A percentile compares a stretch with the other conserved stretches of the same genome.
These are phyloP conservation scores for Leucoagaricus sp. DNA, from an alignment of 1,284 basidiomycete species.

Conservation along the genomic window DNA sequence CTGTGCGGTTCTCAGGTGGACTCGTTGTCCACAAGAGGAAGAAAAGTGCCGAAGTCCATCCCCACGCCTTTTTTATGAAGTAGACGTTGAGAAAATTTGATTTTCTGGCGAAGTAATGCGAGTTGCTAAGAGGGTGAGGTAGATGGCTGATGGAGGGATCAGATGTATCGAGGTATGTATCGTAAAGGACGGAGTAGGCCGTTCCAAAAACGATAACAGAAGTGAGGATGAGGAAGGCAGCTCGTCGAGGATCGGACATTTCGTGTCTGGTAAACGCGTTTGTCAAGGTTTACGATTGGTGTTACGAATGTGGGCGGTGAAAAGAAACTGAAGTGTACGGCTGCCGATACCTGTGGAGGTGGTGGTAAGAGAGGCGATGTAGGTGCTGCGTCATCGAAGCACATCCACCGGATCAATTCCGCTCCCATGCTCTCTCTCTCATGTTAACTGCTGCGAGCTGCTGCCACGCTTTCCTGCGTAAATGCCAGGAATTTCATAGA, in stretches of 20 bases:
- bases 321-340: no score
- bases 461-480: not conserved
- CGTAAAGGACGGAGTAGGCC: slow-evolving; percentile 39
- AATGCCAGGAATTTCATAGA: no score
- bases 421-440: not conserved
- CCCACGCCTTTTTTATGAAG: slow-evolving; percentile 94
- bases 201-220: slow-evolving; percentile 39
- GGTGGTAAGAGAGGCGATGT: slow-evolving; percentile 1
- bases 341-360: not conserved
- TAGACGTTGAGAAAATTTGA: slow-evolving; percentile 80
- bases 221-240: slow-evolving; percentile 33
- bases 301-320: not conserved
- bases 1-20: slow-evolving; percentile 43
- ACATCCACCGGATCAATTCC: not conserved
- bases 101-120: slow-evolving; percentile 83
- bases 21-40: slow-evolving; percentile 58
- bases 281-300: not conserved
- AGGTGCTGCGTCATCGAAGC: not conserved
- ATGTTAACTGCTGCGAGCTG: not conserved
- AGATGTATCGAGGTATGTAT: slow-evolving; percentile 52
- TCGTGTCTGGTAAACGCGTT: not conserved
- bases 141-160: slow-evolving; percentile 66
- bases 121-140: slow-evolving; percentile 65
- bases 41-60: slow-evolving; percentile 81
- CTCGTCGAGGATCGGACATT: slow-evolving; percentile 30